Conservation (phyloP, 179 eudicot species). For the Pouteria campechiana region DNA sequence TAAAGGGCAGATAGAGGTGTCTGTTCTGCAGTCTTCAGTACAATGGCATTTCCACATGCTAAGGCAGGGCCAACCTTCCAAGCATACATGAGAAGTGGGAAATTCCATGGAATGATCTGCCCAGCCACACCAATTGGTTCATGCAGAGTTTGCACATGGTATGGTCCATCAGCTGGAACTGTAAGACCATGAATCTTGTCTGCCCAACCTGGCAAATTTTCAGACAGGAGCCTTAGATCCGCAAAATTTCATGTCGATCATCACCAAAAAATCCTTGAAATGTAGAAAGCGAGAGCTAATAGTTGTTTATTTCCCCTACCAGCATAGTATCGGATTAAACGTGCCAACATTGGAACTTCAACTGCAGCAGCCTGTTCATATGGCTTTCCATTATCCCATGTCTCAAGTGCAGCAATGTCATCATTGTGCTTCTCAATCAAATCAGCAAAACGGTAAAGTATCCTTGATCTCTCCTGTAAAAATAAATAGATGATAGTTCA, state of each 20-base stretch:
- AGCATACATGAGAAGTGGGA: slow-evolving; percentile 29
- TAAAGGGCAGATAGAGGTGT: slow-evolving; percentile 28
- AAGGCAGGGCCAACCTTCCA: slow-evolving; percentile 34
- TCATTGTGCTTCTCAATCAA: slow-evolving; percentile 27
- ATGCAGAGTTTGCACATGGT: slow-evolving; percentile 27
- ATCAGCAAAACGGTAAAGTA: slow-evolving; percentile 22
- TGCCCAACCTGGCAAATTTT: slow-evolving; percentile 25
- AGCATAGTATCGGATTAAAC: slow-evolving; percentile 24
- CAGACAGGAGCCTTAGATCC: not conserved
- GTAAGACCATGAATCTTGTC: slow-evolving; percentile 37
- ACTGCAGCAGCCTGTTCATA: slow-evolving; percentile 14
- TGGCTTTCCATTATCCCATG: slow-evolving; percentile 32
- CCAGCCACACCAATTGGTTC: slow-evolving; percentile 30
- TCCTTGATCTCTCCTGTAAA: slow-evolving; percentile 20
- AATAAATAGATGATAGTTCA: not conserved
- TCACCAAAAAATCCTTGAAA: no score
- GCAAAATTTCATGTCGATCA: not conserved
- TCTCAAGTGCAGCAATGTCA: slow-evolving; percentile 29
- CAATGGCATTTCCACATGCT: slow-evolving; percentile 28
- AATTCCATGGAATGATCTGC: slow-evolving; percentile 31
- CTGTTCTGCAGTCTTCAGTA: slow-evolving; percentile 29
- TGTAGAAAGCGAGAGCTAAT: not conserved
- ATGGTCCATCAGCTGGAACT: slow-evolving; percentile 27
- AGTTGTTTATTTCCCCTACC: slow-evolving; percentile 9
- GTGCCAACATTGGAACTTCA: slow-evolving; percentile 23